Percentiles rank a stretch among this genome's conserved stretches.
Evolutionary conservation across 78 protist genomes (phyloP).

Genomic region (Monocercomonoides exilis): DNA sequence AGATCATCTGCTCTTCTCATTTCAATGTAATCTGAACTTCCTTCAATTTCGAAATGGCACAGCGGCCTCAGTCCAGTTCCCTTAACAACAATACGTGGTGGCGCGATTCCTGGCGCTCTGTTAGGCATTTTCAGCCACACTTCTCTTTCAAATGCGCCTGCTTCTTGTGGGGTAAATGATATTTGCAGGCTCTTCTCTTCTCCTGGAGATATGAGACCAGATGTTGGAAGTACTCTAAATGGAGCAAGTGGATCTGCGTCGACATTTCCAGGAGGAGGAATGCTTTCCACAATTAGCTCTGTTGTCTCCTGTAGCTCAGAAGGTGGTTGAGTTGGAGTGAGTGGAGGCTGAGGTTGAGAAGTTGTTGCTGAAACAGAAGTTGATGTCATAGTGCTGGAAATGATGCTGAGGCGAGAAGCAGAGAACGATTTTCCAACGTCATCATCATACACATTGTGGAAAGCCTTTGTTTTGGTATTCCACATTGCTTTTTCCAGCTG

Average conservation of each 20-base stretch:
- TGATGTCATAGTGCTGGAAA: background rate
- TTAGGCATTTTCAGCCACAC: background rate
- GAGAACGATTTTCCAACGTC: conserved; percentile 20
- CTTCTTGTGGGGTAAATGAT: background rate
- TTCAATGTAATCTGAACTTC: conserved; percentile 40
- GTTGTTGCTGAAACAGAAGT: too few relatives aligned
- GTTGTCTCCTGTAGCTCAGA: background rate
- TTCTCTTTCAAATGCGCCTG: background rate
- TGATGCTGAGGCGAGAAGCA: conserved; percentile 21
- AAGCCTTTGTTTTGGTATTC: conserved; percentile 14
- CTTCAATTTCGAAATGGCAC: conserved; percentile 60
- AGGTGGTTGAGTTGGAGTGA: background rate
- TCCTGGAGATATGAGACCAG: background rate
- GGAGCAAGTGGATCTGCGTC: background rate
- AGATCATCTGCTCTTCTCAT: conserved; percentile 39
- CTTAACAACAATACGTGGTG: background rate
- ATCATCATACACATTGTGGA: background rate
- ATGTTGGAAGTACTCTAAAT: background rate
- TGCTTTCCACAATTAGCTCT: background rate
- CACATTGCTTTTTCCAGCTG: background rate
- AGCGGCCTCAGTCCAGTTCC: conserved; percentile 21
- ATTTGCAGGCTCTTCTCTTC: background rate
- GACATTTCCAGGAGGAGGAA: background rate
- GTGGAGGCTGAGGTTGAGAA: too few relatives aligned
- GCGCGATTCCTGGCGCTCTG: background rate